Evolutionary conservation across 257 asterid species (phyloP).

Genomic region (Cordia subcordata): DNA sequence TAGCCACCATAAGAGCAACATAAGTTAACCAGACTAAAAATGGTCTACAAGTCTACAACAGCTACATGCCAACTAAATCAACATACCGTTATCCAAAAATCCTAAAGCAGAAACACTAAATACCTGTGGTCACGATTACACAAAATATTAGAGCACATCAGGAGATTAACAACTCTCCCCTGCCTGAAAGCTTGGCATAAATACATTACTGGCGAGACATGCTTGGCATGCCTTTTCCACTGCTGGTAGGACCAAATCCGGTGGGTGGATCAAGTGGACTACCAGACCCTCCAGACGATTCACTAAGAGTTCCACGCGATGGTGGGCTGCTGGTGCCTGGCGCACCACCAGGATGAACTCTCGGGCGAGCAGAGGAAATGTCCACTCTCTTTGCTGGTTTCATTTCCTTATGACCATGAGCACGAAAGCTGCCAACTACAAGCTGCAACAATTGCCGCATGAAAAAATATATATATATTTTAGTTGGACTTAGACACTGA

Average conservation of each 20-base stretch:
- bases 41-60: too few species aligned
- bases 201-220: slow-evolving; percentile 34
- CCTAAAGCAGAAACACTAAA: too few species aligned
- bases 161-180: not conserved
- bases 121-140: too few species aligned
- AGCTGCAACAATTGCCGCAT: slow-evolving; percentile 24
- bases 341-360: slow-evolving; percentile 25
- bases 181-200: too few species aligned
- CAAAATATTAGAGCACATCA: too few species aligned
- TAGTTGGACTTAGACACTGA: too few species aligned
- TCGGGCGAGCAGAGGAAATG: slow-evolving; percentile 27
- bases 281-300: slow-evolving; percentile 44
- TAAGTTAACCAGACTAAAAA: too few species aligned
- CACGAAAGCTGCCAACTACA: slow-evolving; percentile 44
- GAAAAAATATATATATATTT: not conserved
- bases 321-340: slow-evolving; percentile 45
- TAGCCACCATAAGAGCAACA: too few species aligned
- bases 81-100: too few species aligned
- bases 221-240: slow-evolving; percentile 21
- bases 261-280: slow-evolving; percentile 45
- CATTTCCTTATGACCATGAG: slow-evolving; percentile 36
- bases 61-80: too few species aligned
- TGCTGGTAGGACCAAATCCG: slow-evolving; percentile 31
- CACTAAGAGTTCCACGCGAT: slow-evolving; percentile 41
- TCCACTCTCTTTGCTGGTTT: slow-evolving; percentile 27